A percentile compares a stretch with the other conserved stretches of the same genome.
phyloP scores from a whole-genome alignment of 2,329 filamentous ascomycete species.

The Didymella pinodella region DNA sequence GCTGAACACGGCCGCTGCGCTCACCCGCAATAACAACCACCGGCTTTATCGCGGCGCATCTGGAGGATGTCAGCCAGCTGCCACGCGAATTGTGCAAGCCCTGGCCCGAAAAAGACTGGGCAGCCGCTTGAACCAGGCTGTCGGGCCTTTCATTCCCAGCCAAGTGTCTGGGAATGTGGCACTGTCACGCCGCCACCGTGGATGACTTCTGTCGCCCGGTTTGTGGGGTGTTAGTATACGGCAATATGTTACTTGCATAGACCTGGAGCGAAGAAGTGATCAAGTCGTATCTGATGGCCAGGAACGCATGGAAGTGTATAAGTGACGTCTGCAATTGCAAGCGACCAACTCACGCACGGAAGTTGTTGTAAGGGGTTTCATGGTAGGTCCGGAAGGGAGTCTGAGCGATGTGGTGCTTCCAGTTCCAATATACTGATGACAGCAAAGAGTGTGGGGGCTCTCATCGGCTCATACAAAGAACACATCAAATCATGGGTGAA shows the following conservation, averaged over 20 bases:
- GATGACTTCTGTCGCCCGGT: conserved; percentile 31
- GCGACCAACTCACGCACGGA: not conserved
- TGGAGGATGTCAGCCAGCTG: conserved; percentile 27
- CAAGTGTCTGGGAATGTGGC: conserved; percentile 48
- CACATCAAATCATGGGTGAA: conserved; percentile 14
- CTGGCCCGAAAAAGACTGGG: conserved; percentile 32
- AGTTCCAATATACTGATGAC: not conserved
- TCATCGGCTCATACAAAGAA: conserved; percentile 6
- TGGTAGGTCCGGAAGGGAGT: not conserved
- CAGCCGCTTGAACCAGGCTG: conserved; percentile 42
- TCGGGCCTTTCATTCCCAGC: conserved; percentile 38
- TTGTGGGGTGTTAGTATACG: conserved; percentile 24
- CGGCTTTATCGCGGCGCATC: conserved; percentile 27
- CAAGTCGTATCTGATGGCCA: not conserved
- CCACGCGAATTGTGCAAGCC: conserved; percentile 45
- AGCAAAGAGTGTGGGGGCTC: not conserved
- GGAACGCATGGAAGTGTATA: not conserved
- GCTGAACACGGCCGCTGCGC: conserved; percentile 22
- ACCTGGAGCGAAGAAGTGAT: not conserved
- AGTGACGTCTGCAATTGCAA: too few relatives aligned
- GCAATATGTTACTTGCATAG: conserved; percentile 12
- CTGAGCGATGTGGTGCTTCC: not conserved
- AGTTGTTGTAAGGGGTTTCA: not conserved
- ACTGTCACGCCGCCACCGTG: conserved; percentile 46
- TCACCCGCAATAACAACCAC: conserved; percentile 33